phyloP scores from a whole-genome alignment of 2,329 filamentous ascomycete genomes.

The Apiospora koreana region DNA sequence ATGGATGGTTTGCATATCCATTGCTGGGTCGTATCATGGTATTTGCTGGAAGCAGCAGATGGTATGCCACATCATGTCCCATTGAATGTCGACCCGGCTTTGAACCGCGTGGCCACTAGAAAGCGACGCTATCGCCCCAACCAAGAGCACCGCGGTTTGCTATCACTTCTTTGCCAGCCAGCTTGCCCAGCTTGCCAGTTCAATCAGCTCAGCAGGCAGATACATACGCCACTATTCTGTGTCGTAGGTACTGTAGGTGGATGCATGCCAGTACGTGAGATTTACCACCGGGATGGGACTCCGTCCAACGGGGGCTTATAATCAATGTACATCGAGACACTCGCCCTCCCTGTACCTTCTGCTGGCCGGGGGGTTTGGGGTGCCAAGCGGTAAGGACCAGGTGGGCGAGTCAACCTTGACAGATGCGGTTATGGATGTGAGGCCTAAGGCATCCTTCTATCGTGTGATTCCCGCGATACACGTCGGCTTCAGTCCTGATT shows the following conservation, averaged over 20 bases:
- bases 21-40: not conserved
- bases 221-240: not conserved
- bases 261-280: not conserved
- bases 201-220: not conserved
- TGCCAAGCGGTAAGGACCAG: conserved; percentile 1
- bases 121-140: not conserved
- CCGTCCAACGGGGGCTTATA: conserved; percentile 2
- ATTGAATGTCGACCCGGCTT: not conserved
- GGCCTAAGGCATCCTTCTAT: not conserved
- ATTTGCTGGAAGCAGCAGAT: not conserved
- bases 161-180: not conserved
- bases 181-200: not conserved
- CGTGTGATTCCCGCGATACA: conserved; percentile 6
- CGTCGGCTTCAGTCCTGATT: not conserved
- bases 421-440: not conserved
- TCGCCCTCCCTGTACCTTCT: not conserved
- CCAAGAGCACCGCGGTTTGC: conserved; percentile 1
- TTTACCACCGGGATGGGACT: not conserved
- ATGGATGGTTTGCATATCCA: not conserved
- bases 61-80: not conserved
- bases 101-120: not conserved
- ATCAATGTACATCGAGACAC: not conserved
- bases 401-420: conserved; percentile 7
- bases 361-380: not conserved
- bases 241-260: not conserved